Conservation (phyloP, 2,329 filamentous ascomycete species). For the Fusarium ambrosium region DNA sequence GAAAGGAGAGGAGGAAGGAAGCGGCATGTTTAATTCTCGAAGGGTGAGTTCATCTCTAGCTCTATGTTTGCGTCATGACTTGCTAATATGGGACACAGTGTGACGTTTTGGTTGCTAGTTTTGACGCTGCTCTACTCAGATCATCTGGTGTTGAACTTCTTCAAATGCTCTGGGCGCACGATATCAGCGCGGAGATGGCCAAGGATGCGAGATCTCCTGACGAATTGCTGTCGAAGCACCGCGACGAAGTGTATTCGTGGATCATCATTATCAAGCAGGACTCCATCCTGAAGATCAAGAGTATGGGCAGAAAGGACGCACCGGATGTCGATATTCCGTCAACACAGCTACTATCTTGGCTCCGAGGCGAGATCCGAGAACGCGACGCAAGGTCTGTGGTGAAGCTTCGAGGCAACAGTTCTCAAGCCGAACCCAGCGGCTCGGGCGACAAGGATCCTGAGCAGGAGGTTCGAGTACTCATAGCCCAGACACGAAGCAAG, state of each 20-base stretch:
- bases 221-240: slow-evolving; percentile 81
- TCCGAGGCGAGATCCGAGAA: slow-evolving; percentile 86
- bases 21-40: slow-evolving; percentile 70
- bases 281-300: slow-evolving; percentile 83
- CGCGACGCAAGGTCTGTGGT: slow-evolving; percentile 73
- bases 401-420: slow-evolving; percentile 54
- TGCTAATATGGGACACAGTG: slow-evolving; percentile 64
- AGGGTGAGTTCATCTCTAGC: slow-evolving; percentile 63
- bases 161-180: slow-evolving; percentile 82
- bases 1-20: slow-evolving; percentile 74
- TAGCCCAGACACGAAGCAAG: slow-evolving; percentile 86
- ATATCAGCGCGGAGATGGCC: slow-evolving; percentile 90
- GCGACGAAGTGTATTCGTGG: slow-evolving; percentile 86
- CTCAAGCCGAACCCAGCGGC: slow-evolving; percentile 48
- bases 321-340: slow-evolving; percentile 81
- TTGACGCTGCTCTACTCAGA: slow-evolving; percentile 81
- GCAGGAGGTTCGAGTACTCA: slow-evolving; percentile 86
- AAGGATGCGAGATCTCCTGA: slow-evolving; percentile 83
- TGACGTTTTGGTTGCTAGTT: slow-evolving; percentile 90
- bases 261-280: slow-evolving; percentile 89
- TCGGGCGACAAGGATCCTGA: slow-evolving; percentile 58
- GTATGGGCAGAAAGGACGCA: slow-evolving; percentile 80
- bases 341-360: slow-evolving; percentile 81
- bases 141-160: slow-evolving; percentile 83
- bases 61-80: not conserved